phyloP scores from a whole-genome alignment of 1,284 basidiomycete genomes.

The Rhodotorula mucilaginosa region DNA sequence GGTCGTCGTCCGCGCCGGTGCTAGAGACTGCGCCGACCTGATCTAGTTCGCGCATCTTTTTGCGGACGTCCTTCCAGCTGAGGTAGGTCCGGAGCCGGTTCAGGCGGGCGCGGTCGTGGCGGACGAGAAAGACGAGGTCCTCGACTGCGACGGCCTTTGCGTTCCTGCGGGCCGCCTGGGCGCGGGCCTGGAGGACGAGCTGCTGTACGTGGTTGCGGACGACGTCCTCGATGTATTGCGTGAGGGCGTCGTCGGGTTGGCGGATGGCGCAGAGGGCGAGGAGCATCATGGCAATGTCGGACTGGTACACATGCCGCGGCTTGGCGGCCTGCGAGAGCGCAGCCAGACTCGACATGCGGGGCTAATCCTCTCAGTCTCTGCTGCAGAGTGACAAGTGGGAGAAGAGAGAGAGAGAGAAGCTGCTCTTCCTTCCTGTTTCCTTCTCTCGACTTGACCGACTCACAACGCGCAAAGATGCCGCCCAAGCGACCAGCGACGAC shows the following conservation, averaged over 20 bases:
- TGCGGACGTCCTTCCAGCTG: slow-evolving; percentile 97
- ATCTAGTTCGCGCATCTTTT: slow-evolving; percentile 52
- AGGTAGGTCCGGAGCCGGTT: slow-evolving; percentile 89
- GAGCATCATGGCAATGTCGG: slow-evolving; percentile 59
- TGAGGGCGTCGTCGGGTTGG: slow-evolving; percentile 81
- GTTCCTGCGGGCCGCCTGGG: slow-evolving; percentile 73
- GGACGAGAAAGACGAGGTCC: slow-evolving; percentile 93
- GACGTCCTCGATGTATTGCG: slow-evolving; percentile 90
- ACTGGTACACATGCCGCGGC: slow-evolving; percentile 9
- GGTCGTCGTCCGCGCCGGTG: slow-evolving; percentile 38
- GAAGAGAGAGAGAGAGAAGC: no score
- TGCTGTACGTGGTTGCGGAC: slow-evolving; percentile 91
- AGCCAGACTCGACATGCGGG: background rate
- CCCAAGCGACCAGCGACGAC: slow-evolving; percentile 23
- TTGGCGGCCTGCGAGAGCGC: background rate
- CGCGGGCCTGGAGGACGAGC: slow-evolving; percentile 83
- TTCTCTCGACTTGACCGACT: background rate
- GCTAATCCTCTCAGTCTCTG: no score
- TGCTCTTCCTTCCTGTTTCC: no score
- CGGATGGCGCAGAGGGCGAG: slow-evolving; percentile 96
- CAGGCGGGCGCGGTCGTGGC: slow-evolving; percentile 90
- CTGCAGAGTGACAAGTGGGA: no score
- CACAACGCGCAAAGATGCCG: background rate
- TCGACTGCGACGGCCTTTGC: slow-evolving; percentile 84
- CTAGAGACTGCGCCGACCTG: slow-evolving; percentile 5